Percentiles rank a stretch among this genome's conserved stretches.
These are phyloP conservation scores for Boeremia lycopersici DNA, from an alignment of 2,329 filamentous ascomycete species.

Conservation along the genomic window DNA sequence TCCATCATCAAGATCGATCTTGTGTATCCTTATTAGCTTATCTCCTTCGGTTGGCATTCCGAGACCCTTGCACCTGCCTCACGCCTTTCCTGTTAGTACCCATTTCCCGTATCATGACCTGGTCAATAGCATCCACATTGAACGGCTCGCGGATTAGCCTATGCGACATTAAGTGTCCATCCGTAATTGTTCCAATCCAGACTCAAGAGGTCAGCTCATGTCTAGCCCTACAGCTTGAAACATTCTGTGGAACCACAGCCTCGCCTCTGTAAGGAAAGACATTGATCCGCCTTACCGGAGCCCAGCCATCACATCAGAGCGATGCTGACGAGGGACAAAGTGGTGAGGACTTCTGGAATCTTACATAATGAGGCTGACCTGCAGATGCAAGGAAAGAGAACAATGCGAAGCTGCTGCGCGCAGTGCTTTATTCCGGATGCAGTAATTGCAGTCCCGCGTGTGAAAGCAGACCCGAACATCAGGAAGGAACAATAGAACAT, in stretches of 20 bases:
- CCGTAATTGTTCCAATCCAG: not conserved
- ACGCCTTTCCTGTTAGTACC: constrained; percentile 5
- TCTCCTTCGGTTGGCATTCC: constrained; percentile 8
- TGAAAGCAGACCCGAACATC: not conserved
- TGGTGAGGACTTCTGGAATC: not conserved
- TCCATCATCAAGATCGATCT: constrained; percentile 3
- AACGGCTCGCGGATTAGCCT: not conserved
- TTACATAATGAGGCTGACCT: not conserved
- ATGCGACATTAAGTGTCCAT: not conserved
- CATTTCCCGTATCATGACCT: constrained; percentile 13
- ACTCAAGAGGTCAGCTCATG: not conserved
- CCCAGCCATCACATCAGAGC: not conserved
- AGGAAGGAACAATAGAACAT: constrained; percentile 1
- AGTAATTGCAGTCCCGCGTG: constrained; percentile 13
- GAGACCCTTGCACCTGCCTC: not conserved
- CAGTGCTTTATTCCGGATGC: constrained; percentile 27
- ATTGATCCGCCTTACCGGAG: constrained; percentile 3
- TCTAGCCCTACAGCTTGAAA: not conserved
- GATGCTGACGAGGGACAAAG: not conserved
- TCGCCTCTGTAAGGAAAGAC: constrained; percentile 16
- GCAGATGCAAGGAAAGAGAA: not conserved
- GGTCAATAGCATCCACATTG: constrained; percentile 5
- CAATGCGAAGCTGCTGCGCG: constrained; percentile 1
- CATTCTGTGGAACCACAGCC: constrained; percentile 6
- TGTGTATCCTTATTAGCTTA: constrained; percentile 3